Conservation (phyloP, 2,329 filamentous ascomycete species). For the Mycosphaerella arachidis region DNA sequence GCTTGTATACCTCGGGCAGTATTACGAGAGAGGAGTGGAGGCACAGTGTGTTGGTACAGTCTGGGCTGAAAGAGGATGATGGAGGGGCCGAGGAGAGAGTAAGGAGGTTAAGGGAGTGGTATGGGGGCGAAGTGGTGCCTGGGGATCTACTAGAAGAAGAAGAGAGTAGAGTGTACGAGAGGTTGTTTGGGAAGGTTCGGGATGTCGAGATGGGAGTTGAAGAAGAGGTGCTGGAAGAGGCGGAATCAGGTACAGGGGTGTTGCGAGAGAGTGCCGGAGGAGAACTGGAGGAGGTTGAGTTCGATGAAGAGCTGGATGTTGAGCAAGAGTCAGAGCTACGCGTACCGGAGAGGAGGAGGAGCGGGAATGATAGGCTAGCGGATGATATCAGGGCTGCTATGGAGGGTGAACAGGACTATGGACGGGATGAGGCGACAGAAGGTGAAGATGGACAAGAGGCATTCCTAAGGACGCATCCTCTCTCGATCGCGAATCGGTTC, state of each 20-base stretch:
- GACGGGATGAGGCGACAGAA: constrained; percentile 56
- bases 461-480: constrained; percentile 62
- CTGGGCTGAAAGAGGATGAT: constrained; percentile 9
- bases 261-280: constrained; percentile 47
- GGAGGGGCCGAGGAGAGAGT: constrained; percentile 12
- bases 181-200: constrained; percentile 70
- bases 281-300: constrained; percentile 58
- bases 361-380: constrained; percentile 25
- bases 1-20: constrained; percentile 14
- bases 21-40: constrained; percentile 21
- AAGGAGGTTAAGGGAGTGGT: constrained; percentile 16
- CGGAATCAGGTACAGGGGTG: constrained; percentile 36
- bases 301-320: constrained; percentile 33
- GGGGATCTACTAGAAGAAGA: constrained; percentile 63
- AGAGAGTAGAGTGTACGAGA: constrained; percentile 71
- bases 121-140: constrained; percentile 62
- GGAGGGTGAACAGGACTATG: constrained; percentile 46
- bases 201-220: constrained; percentile 36
- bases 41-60: constrained; percentile 13
- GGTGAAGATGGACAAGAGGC: constrained; percentile 39
- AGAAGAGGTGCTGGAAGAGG: constrained; percentile 36
- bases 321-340: constrained; percentile 2
- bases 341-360: constrained; percentile 29
- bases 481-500: constrained; percentile 71
- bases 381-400: constrained; percentile 29